Percentiles rank a stretch among this genome's conserved stretches.
Evolutionary conservation across 2,329 filamentous ascomycete genomes (phyloP).

Genomic region (Diaporthe sp.): DNA sequence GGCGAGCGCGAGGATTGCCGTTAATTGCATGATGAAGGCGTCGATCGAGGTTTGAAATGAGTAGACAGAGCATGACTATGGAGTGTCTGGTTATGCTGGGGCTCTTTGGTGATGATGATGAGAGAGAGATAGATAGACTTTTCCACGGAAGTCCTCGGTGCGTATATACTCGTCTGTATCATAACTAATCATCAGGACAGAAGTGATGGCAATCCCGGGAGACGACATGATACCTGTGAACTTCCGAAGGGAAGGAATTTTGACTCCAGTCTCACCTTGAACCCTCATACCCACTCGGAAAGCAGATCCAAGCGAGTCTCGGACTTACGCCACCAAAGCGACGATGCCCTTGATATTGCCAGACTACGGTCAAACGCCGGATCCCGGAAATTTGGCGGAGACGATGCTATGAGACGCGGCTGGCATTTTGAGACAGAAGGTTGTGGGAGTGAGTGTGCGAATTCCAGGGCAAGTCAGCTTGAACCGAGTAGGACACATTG

Average conservation of each 20-base stretch:
- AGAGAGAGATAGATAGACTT: background rate
- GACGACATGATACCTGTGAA: background rate
- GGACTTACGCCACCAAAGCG: background rate
- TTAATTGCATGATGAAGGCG: background rate
- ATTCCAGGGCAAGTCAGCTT: no score
- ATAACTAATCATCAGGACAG: background rate
- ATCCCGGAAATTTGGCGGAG: background rate
- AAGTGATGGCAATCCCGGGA: background rate
- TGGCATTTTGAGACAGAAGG: no score
- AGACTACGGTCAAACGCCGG: background rate
- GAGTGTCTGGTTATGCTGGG: background rate
- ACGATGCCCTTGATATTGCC: background rate
- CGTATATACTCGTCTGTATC: background rate
- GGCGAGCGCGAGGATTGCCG: constrained; percentile 4
- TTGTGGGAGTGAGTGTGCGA: no score
- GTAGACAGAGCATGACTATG: background rate
- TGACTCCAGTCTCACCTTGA: background rate
- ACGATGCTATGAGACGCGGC: background rate
- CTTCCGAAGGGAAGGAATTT: background rate
- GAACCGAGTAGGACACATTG: no score
- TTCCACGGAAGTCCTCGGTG: background rate
- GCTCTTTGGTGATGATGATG: background rate
- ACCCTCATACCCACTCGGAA: background rate
- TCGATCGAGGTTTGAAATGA: no score
- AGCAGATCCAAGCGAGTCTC: background rate